Base-by-base conservation (phyloP, 768 basidiomycete species). In the Roridomyces roridus region DNA sequence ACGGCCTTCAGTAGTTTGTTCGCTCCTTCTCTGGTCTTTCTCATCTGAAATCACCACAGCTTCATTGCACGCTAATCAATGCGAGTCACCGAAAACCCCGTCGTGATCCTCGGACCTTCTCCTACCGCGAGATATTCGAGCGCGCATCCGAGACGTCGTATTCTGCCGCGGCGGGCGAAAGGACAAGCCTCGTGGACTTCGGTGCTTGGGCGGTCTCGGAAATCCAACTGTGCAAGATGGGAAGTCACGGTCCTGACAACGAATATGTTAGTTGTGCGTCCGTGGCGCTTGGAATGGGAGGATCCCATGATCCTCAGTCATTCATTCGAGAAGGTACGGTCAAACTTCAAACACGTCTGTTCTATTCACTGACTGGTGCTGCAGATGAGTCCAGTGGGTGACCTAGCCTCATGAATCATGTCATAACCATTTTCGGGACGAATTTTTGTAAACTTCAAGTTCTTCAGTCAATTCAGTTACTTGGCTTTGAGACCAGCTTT, bases 141-240 rank as follows among this genome's bases (percentile, higher is more conserved):
- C 68, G 64, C 1, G 40, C 49, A 2, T 67, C 67, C n/a, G n/a
- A n/a, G 8, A 25, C 24, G 21, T 28, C 21, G 10, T 48, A 11
- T n/a, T 17, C 31, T 15, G n/a, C 39, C 9, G 43, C 23, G 23
- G 18, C 36, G 5, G 35, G 14, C 36, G 26, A 49, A 41, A 57
- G 49, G 34, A 48, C 65, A n/a, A 18, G 75, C 68, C 17, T 55
- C 5, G 76, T 85, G 21, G 62, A 83, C 31, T 74, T 89, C 20
- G 88, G 89, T 0, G 63, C 71, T 1, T 88, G 83, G 75, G 46
- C 64, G 1, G 80, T 88, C 8, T 68, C 77, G 28, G 82, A 85
- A 59, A 70, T 90, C 11, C 84, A 90, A 66, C 74, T 91, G 28
- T 91, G 88, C 73, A 74, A 78, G 40, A 89, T 91, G 89, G 87